Evolutionary conservation across 129 eudicot genomes (phyloP), one percentile per base, ranked within the genome.

Genomic region (Centrapalus pauciflorus): DNA sequence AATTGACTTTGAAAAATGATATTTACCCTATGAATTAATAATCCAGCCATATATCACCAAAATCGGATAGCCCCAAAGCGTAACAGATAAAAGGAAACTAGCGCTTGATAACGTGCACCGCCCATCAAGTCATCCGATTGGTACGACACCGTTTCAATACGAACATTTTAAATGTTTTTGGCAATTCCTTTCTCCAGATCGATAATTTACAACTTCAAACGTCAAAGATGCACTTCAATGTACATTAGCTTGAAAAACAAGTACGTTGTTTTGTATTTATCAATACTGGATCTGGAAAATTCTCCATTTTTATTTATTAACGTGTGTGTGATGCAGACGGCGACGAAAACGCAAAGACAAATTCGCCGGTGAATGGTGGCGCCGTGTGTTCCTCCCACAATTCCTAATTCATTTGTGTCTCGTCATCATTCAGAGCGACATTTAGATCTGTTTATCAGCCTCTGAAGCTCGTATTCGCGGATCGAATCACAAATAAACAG

Each of bases 321-420:
- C 72, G 24, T 35, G 37, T 51, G 73, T 51, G 49, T 67, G 35
- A 67, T 37, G 23, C 20, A 37, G 64, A 51, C 68, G 71, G 65
- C 68, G 78, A 79, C 67, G 77, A 76, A 24, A 69, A 50, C 33
- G 64, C 46, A 10, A 78, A 24, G 77, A 83, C 77, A 79, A 79
- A 69, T 3, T 80, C 65, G 75, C 82, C 84, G 82, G 79, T 67
- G 59, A 58, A 25, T 56, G 77, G 84, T 75, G 77, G 67, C 71
- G 76, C 81, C 78, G 72, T 55, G 80, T 61, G 26, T 69, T 40
- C 73, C 50, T 57, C 23, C 41, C 69, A 55, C 74, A 48, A 72
- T 32, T 43, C 12, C 41, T 55, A 14, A 50, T 48, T 14, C 23
- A 52, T 19, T 43, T 29, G 10, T n/a, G n/a, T n/a, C n/a, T 30